These are phyloP conservation scores for Candida namnaoensis DNA, from an alignment of 805 yeast species.

Conservation along the genomic window DNA sequence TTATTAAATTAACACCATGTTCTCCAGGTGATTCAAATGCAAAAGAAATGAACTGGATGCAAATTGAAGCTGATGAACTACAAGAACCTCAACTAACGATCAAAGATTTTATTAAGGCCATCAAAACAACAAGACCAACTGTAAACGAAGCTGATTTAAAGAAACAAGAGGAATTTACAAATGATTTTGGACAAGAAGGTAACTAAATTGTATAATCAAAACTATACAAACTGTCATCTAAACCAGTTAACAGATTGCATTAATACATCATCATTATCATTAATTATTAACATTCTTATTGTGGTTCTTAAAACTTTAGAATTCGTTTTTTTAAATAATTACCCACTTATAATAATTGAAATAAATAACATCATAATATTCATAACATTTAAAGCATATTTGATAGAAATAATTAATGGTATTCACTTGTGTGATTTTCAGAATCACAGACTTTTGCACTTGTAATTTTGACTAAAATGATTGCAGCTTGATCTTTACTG, in stretches of 20 bases:
- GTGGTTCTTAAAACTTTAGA: too few species aligned
- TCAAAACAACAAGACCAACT: conserved; percentile 88
- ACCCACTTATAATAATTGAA: background rate
- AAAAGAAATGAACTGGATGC: conserved; percentile 88
- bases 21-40: conserved; percentile 95
- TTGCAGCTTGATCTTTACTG: conserved; percentile 51
- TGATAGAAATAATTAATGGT: conserved; percentile 10
- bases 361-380: background rate
- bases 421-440: conserved; percentile 42
- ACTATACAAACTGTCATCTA: too few species aligned
- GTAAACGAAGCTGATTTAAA: conserved; percentile 79
- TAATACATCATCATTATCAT: too few species aligned
- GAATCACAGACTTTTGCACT: conserved; percentile 76
- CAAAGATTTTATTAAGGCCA: conserved; percentile 89
- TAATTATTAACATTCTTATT: too few species aligned
- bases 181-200: conserved; percentile 97
- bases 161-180: conserved; percentile 81
- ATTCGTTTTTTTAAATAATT: background rate
- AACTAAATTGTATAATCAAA: conserved; percentile 30
- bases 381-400: too few species aligned
- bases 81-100: conserved; percentile 84
- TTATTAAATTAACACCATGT: conserved; percentile 68
- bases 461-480: conserved; percentile 55
- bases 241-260: too few species aligned
- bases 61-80: conserved; percentile 79